Percentiles rank a stretch among this genome's conserved stretches.
phyloP scores from a whole-genome alignment of 176 grass and related monocot genomes.

The Olyra latifolia region DNA sequence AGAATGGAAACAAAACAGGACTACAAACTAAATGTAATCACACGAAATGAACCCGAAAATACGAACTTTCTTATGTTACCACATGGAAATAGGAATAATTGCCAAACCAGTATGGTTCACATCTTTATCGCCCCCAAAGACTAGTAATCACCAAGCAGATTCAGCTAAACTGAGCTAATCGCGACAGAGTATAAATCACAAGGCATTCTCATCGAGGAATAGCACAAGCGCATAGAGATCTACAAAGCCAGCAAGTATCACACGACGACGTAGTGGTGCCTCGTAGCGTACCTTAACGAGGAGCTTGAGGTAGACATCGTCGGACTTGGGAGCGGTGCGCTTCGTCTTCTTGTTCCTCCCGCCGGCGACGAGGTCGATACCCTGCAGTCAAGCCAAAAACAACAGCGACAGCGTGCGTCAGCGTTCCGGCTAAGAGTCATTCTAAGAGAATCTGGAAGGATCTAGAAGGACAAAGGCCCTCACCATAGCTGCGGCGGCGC shows the following conservation, averaged over 20 bases:
- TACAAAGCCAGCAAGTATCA: background rate
- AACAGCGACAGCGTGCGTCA: background rate
- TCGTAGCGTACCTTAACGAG: conserved; percentile 55
- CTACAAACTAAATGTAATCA: background rate
- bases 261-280: background rate
- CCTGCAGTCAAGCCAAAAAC: background rate
- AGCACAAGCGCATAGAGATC: background rate
- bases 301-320: conserved; percentile 79
- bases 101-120: background rate
- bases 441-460: background rate
- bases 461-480: background rate
- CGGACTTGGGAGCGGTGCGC: conserved; percentile 64
- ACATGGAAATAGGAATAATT: background rate
- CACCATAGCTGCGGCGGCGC: conserved; percentile 34
- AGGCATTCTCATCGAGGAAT: background rate
- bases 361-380: conserved; percentile 74
- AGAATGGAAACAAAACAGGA: background rate
- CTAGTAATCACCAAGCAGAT: background rate
- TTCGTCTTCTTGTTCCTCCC: conserved; percentile 75
- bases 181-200: background rate
- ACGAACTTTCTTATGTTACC: fast-evolving
- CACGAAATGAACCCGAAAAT: background rate
- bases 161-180: background rate
- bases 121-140: too few relatives aligned
- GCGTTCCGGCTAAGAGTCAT: background rate